Evolutionary conservation across 139 green algal species (phyloP).

Genomic region (Chlorella sp.): DNA sequence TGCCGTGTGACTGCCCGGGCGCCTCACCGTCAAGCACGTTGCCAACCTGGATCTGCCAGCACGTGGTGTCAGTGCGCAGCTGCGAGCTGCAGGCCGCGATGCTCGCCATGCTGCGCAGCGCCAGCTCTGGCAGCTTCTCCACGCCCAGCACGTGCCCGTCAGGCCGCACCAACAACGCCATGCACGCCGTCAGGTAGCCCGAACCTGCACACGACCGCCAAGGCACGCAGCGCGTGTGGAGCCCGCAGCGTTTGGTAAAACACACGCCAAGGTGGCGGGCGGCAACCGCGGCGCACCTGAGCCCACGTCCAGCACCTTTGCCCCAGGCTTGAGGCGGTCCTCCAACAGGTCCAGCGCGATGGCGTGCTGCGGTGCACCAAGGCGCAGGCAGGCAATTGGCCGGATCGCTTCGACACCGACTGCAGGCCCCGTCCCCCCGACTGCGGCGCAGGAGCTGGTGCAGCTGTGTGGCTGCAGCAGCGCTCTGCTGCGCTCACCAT

Average conservation of each 20-base stretch:
- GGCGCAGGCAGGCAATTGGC: too few species aligned
- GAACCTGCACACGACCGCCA: constrained; percentile 30
- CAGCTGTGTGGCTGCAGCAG: too few species aligned
- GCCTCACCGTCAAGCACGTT: constrained; percentile 34
- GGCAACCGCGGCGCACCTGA: background rate
- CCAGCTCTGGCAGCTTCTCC: constrained; percentile 40
- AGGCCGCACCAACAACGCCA: constrained; percentile 64
- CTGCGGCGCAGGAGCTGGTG: too few species aligned
- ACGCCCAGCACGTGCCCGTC: constrained; percentile 53
- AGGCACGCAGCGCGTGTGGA: too few species aligned
- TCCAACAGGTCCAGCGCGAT: constrained; percentile 79
- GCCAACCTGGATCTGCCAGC: constrained; percentile 10
- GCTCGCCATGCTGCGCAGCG: constrained; percentile 7
- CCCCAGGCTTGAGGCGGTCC: constrained; percentile 47
- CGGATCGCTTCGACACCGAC: too few species aligned
- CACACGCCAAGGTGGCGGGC: background rate
- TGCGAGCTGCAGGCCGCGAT: constrained; percentile 20
- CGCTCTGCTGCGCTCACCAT: too few species aligned
- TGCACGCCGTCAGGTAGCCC: constrained; percentile 73
- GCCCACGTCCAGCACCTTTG: constrained; percentile 78
- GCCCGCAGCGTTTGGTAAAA: background rate
- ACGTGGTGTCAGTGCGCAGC: constrained; percentile 19
- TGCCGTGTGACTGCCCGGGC: too few species aligned
- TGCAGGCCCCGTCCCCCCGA: too few species aligned
- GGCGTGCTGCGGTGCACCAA: constrained; percentile 75